Percentiles rank a stretch among this genome's conserved stretches.
Evolutionary conservation across 1,139 yeast species (phyloP).

Genomic region (Cylindricascospora bacillispora): DNA sequence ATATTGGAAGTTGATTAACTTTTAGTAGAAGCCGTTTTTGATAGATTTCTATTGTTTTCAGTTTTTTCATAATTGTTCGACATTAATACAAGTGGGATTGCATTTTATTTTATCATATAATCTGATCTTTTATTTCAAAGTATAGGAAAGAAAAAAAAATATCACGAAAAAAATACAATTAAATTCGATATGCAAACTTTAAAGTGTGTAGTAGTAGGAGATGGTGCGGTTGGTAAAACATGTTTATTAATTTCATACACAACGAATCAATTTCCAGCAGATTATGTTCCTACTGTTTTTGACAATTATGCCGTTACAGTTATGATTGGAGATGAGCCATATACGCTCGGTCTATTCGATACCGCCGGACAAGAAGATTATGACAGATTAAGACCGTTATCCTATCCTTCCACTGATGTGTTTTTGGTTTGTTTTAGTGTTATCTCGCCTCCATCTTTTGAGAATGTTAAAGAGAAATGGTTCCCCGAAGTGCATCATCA

Average conservation of each 20-base stretch:
- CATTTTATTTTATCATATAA: too few species aligned
- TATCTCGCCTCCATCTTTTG: conserved; percentile 90
- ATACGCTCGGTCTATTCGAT: conserved; percentile 86
- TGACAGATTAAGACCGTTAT: conserved; percentile 86
- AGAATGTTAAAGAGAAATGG: conserved; percentile 95
- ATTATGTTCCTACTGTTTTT: conserved; percentile 78
- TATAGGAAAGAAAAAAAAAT: too few species aligned
- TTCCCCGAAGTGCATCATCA: conserved; percentile 95
- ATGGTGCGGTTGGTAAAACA: conserved; percentile 94
- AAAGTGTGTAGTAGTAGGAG: conserved; percentile 93
- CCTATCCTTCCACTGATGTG: conserved; percentile 92
- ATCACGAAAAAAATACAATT: too few species aligned
- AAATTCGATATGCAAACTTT: conserved; percentile 63
- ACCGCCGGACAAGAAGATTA: conserved; percentile 99
- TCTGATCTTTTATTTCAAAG: too few species aligned
- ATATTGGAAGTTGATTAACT: too few species aligned
- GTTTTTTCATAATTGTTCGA: too few species aligned
- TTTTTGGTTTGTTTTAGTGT: conserved; percentile 88
- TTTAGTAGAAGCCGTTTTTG: too few species aligned
- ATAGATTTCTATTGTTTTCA: too few species aligned
- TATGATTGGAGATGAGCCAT: conserved; percentile 95
- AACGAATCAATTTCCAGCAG: conserved; percentile 74
- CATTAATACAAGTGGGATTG: too few species aligned
- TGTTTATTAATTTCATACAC: conserved; percentile 82
- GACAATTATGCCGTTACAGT: conserved; percentile 96